phyloP scores from a whole-genome alignment of 257 asterid genomes.

The Petunia axillaris region DNA sequence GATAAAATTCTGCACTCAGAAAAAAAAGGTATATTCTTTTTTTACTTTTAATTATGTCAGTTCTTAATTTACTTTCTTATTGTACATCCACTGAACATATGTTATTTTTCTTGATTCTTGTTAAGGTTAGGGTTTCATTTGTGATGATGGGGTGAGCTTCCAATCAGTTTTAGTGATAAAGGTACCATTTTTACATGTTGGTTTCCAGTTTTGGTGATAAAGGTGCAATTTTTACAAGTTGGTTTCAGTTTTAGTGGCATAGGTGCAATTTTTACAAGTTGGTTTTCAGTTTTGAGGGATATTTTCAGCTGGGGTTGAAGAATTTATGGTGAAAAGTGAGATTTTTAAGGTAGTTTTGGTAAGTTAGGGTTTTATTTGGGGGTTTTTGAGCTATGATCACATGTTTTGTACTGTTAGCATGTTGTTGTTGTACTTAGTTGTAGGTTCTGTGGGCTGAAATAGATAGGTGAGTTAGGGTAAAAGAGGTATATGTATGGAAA shows the following conservation, averaged over 20 bases:
- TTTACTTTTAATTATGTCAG: background rate
- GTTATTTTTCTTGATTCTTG: constrained; percentile 6
- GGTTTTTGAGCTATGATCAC: background rate
- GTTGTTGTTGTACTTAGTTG: background rate
- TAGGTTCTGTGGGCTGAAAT: background rate
- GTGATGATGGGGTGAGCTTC: no score
- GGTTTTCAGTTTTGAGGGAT: background rate
- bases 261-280: background rate
- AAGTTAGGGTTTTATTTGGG: constrained; percentile 15
- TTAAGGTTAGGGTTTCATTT: background rate
- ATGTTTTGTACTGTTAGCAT: background rate
- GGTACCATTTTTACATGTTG: background rate
- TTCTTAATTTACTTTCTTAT: background rate
- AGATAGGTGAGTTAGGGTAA: constrained; percentile 1
- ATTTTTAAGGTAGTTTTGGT: background rate
- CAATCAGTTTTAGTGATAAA: background rate
- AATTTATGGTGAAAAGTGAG: background rate
- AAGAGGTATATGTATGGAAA: constrained; percentile 29
- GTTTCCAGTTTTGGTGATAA: background rate
- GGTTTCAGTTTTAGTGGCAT: background rate
- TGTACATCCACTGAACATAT: constrained; percentile 16
- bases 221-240: background rate
- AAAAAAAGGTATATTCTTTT: constrained; percentile 21
- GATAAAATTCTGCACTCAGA: constrained; percentile 19
- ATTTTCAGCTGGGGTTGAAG: background rate